phyloP scores from a whole-genome alignment of 1,284 basidiomycete genomes.

The Cryptococcus deneoformans region DNA sequence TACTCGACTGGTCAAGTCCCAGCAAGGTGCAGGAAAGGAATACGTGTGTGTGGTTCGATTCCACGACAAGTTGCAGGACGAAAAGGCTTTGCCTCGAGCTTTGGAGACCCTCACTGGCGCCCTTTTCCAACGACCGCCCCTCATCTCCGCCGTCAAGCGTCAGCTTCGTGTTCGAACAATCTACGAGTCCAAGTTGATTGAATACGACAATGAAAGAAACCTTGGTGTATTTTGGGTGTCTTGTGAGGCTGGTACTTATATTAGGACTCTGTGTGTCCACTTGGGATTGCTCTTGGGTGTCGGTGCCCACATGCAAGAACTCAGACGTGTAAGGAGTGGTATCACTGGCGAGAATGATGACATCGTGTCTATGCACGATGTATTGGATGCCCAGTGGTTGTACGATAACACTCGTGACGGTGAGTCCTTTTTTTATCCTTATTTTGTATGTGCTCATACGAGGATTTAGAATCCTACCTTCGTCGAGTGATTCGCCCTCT shows the following conservation, averaged over 20 bases:
- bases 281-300: conserved; percentile 92
- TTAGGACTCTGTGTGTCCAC: conserved; percentile 97
- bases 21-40: conserved; percentile 74
- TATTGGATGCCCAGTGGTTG: conserved; percentile 97
- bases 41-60: conserved; percentile 96
- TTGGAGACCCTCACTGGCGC: conserved; percentile 97
- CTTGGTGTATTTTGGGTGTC: conserved; percentile 98
- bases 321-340: conserved; percentile 90
- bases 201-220: conserved; percentile 97
- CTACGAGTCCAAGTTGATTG: conserved; percentile 92
- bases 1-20: conserved; percentile 98
- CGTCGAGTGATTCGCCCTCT: conserved; percentile 92
- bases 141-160: conserved; percentile 99
- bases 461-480: conserved; percentile 81
- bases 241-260: conserved; percentile 98
- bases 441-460: not conserved
- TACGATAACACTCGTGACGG: conserved; percentile 99
- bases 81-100: conserved; percentile 83
- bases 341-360: conserved; percentile 97
- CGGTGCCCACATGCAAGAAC: conserved; percentile 99
- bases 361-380: conserved; percentile 99
- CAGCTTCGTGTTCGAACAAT: conserved; percentile 98
- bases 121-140: conserved; percentile 96
- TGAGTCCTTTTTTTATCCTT: conserved; percentile 45
- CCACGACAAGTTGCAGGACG: conserved; percentile 76